A percentile compares a stretch with the other conserved stretches of the same genome.
Evolutionary conservation across 371 early-diverging fungal species (phyloP).

Genomic region (Conidiobolus incongruus): DNA sequence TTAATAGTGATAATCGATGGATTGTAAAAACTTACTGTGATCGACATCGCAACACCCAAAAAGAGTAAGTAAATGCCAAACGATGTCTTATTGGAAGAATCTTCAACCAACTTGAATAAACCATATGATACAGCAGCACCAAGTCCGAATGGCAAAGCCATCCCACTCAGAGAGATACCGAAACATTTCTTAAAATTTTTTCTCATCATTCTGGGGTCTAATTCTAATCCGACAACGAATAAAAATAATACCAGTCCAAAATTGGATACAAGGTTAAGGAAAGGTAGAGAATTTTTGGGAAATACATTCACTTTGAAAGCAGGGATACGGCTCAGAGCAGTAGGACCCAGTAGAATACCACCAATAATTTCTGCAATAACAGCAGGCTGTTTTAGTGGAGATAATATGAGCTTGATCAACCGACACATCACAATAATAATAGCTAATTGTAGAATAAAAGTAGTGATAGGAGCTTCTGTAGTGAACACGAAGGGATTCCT

Average conservation of each 20-base stretch:
- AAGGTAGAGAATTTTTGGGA: constrained; percentile 29
- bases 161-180: constrained; percentile 39
- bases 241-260: constrained; percentile 76
- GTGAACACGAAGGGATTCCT: constrained; percentile 2
- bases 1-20: not conserved
- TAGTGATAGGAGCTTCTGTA: not conserved
- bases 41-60: constrained; percentile 71
- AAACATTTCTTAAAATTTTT: constrained; percentile 18
- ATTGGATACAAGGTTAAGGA: constrained; percentile 53
- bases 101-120: constrained; percentile 9
- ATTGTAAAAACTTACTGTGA: constrained; percentile 44
- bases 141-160: constrained; percentile 50
- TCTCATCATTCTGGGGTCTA: constrained; percentile 26
- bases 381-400: constrained; percentile 34
- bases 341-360: constrained; percentile 55
- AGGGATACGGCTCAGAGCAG: constrained; percentile 48
- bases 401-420: constrained; percentile 23
- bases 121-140: constrained; percentile 44
- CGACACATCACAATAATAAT: not conserved
- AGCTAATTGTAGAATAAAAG: constrained; percentile 2
- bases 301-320: constrained; percentile 35
- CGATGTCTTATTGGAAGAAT: constrained; percentile 2
- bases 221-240: constrained; percentile 70
- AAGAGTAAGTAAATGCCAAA: constrained; percentile 57
- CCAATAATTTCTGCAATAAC: constrained; percentile 61